Base-by-base conservation (phyloP, 75 land plant genomes). In the Gnetum montanum region DNA sequence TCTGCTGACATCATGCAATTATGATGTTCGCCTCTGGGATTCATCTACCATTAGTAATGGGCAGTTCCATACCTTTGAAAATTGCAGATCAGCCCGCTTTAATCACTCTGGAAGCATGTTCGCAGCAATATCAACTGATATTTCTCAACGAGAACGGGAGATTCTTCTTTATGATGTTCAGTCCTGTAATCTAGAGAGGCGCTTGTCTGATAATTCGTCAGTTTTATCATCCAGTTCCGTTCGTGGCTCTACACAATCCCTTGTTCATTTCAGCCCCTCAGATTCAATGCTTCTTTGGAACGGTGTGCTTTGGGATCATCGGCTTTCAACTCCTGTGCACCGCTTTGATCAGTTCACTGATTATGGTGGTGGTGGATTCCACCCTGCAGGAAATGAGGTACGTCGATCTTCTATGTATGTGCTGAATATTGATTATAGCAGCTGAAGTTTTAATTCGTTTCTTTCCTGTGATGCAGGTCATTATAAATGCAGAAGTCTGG, bases 301-400 rank as follows among this genome's bases (percentile, higher is more conserved):
- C 79, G 99, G 99, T 6, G 78, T 86, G n/a, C 76, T 95, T 35
- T 95, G 99, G 99, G 99, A 95, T 60, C 80, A 84, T 35, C 74
- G 99, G 4, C 49, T 57, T 35, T 57, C 81, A 16, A 59, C 67
- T 26, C 78, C 84, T 54, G 70, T 90, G 8, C 99, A 86, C 65
- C 80, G 84, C 36, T 95, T 95, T 62, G 99, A 95, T 48, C 99
- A 90, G 65, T 95, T 90, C 41, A 84, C 97, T 1, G 99, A 95
- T 43, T 84, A 86, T 71, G 97, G 99, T n/a, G 99, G 99, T 31
- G 99, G 99, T 37, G 99, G 97, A 19, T 95, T 95, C 67, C 99
- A 95, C 72, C 99, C 99, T 51, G 79, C 97, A 29, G 97, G 99
- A 31, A 95, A 95, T 60, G 99, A 95, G 99, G 99, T 95, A 64